phyloP scores from a whole-genome alignment of 192 early-diverging fungal genomes.

The Coemansia guatemalensis region DNA sequence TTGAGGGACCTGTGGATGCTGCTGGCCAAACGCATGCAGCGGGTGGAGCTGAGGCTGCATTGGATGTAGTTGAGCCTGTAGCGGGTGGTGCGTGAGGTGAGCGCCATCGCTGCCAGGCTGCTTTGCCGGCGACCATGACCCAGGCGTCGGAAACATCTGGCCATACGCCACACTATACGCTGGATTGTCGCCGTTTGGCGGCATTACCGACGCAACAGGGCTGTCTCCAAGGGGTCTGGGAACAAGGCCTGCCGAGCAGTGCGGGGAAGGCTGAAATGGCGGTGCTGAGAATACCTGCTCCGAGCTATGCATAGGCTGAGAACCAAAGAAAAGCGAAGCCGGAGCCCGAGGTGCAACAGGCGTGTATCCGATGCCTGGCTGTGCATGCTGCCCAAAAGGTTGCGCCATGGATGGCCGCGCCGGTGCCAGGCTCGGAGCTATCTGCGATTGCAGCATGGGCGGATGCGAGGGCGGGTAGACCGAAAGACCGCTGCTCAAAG shows the following conservation, averaged over 20 bases:
- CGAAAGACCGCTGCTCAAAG: slow-evolving; percentile 7
- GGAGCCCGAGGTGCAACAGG: slow-evolving; percentile 14
- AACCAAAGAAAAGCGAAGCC: slow-evolving; percentile 23
- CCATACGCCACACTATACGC: slow-evolving; percentile 12
- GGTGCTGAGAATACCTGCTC: slow-evolving; percentile 19
- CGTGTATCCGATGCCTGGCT: slow-evolving; percentile 14
- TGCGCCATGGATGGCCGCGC: slow-evolving; percentile 8
- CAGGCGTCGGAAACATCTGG: neutral
- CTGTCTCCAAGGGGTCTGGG: slow-evolving; percentile 10
- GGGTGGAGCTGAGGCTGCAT: slow-evolving; percentile 13
- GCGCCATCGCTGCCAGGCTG: slow-evolving; percentile 7
- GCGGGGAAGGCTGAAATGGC: slow-evolving; percentile 20
- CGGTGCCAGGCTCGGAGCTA: slow-evolving; percentile 1
- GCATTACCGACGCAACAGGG: slow-evolving; percentile 5
- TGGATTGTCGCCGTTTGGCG: neutral
- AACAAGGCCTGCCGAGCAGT: slow-evolving; percentile 9
- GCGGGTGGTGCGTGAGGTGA: neutral
- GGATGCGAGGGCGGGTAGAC: slow-evolving; percentile 20
- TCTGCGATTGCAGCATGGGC: slow-evolving; percentile 29
- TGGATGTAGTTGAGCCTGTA: slow-evolving; percentile 3
- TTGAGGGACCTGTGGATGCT: slow-evolving; percentile 6
- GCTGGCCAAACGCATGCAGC: slow-evolving; percentile 17
- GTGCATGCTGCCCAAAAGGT: slow-evolving; percentile 18
- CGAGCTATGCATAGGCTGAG: slow-evolving; percentile 9
- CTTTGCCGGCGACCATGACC: slow-evolving; percentile 26